Evolutionary conservation across 306 rosid species (phyloP).

Genomic region (Lathyrus aphaca): DNA sequence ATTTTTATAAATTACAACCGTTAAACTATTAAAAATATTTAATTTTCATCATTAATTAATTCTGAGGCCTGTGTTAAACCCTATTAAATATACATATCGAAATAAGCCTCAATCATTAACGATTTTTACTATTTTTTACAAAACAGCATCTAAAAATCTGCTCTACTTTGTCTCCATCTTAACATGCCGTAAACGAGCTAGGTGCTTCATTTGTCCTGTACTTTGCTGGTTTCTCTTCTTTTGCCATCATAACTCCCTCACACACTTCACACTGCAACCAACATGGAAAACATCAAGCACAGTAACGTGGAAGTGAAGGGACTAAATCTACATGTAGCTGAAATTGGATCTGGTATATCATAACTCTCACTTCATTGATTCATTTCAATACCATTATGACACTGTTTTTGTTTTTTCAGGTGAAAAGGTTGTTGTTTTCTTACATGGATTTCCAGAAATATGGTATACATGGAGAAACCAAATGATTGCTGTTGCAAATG

Average conservation of each 20-base stretch:
- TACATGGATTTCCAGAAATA: conserved; percentile 83
- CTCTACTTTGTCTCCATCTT: not conserved
- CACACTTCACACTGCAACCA: not conserved
- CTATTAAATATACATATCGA: too few relatives aligned
- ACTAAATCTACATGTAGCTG: conserved; percentile 72
- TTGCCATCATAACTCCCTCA: not conserved
- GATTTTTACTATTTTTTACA: not conserved
- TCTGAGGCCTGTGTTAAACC: too few relatives aligned
- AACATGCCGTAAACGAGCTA: not conserved
- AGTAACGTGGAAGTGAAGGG: conserved; percentile 61
- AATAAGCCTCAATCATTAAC: not conserved
- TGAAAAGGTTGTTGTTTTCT: conserved; percentile 63
- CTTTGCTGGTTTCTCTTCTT: not conserved
- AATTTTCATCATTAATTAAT: too few relatives aligned
- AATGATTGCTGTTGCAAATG: conserved; percentile 65
- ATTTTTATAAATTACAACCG: too few relatives aligned
- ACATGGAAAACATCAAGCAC: conserved; percentile 70
- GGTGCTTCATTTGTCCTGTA: conserved; percentile 21
- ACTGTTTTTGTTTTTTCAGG: conserved; percentile 42
- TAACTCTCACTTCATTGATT: not conserved
- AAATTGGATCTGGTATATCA: conserved; percentile 54
- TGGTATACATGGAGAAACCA: conserved; percentile 88
- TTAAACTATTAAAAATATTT: too few relatives aligned
- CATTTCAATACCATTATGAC: not conserved
- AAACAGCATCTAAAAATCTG: not conserved